Conservation (phyloP, 352 stramenopile species). For the Globisporangium carolinianum region DNA sequence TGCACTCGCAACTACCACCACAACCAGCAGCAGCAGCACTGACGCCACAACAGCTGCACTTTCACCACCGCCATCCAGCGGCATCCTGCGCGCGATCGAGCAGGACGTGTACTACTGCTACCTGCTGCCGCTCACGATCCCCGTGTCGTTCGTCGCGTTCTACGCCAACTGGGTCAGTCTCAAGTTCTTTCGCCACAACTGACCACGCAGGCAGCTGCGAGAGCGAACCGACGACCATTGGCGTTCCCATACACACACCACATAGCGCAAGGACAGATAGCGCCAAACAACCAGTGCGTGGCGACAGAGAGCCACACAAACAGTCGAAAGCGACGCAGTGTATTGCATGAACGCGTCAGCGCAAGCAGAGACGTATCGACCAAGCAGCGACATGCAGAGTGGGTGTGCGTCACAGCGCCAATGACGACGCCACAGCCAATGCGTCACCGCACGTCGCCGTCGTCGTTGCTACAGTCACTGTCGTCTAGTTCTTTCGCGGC, state of each 20-base stretch:
- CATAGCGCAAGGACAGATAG: background rate
- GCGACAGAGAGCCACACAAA: no score
- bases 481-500: constrained; percentile 39
- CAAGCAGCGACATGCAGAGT: no score
- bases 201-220: constrained; percentile 1
- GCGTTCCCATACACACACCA: background rate
- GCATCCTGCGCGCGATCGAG: constrained; percentile 39
- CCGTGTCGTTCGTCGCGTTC: constrained; percentile 66
- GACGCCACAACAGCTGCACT: background rate
- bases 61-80: constrained; percentile 1
- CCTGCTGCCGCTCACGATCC: constrained; percentile 68
- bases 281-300: no score
- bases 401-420: no score
- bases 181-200: constrained; percentile 86
- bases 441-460: no score
- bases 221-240: background rate
- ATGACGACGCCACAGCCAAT: no score
- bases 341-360: no score
- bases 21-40: background rate
- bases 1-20: constrained; percentile 4
- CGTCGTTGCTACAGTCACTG: background rate
- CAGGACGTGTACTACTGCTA: constrained; percentile 78
- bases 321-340: no score
- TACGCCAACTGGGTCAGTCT: constrained; percentile 82
- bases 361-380: no score